Percentiles rank a stretch among this genome's conserved stretches.
Evolutionary conservation across 2,329 filamentous ascomycete species (phyloP).

Genomic region (Pseudopyrenochaeta lycopersici): DNA sequence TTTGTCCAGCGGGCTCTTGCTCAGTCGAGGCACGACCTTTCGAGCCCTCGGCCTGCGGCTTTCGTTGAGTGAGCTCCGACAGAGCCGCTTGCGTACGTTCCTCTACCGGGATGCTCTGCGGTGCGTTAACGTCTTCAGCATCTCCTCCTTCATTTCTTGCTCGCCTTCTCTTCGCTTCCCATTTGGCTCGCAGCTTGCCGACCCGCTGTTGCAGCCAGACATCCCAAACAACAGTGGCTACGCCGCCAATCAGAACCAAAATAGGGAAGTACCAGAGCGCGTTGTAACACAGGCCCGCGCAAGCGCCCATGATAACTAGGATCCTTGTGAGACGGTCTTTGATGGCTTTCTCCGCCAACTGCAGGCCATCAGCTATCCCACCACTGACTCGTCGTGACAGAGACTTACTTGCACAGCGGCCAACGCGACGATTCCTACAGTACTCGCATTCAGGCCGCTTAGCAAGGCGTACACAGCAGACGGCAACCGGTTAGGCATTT

Average conservation of each 20-base stretch:
- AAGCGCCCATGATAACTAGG: slow-evolving; percentile 69
- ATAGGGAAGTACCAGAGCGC: slow-evolving; percentile 79
- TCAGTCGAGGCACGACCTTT: slow-evolving; percentile 22
- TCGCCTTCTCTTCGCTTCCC: slow-evolving; percentile 25
- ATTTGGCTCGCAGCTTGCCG: slow-evolving; percentile 37
- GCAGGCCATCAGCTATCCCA: background rate
- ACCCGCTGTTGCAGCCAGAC: slow-evolving; percentile 56
- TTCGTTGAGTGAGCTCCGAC: slow-evolving; percentile 28
- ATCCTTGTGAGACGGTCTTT: slow-evolving; percentile 70
- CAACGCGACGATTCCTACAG: slow-evolving; percentile 75
- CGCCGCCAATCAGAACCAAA: slow-evolving; percentile 66
- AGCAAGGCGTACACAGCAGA: slow-evolving; percentile 72
- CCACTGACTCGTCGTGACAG: background rate
- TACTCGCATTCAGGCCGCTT: slow-evolving; percentile 75
- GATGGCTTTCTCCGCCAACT: slow-evolving; percentile 73
- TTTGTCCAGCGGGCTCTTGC: slow-evolving; percentile 8
- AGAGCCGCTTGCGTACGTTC: slow-evolving; percentile 2
- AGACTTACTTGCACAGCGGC: slow-evolving; percentile 63
- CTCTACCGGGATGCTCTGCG: slow-evolving; percentile 21
- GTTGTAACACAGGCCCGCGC: slow-evolving; percentile 74
- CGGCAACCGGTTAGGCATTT: slow-evolving; percentile 67
- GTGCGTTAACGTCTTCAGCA: slow-evolving; percentile 24
- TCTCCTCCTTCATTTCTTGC: slow-evolving; percentile 26
- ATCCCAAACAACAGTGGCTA: slow-evolving; percentile 66
- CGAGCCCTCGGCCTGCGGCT: slow-evolving; percentile 22